These are phyloP conservation scores for Nicotiana knightiana DNA, from an alignment of 257 asterid genomes.

Conservation along the genomic window DNA sequence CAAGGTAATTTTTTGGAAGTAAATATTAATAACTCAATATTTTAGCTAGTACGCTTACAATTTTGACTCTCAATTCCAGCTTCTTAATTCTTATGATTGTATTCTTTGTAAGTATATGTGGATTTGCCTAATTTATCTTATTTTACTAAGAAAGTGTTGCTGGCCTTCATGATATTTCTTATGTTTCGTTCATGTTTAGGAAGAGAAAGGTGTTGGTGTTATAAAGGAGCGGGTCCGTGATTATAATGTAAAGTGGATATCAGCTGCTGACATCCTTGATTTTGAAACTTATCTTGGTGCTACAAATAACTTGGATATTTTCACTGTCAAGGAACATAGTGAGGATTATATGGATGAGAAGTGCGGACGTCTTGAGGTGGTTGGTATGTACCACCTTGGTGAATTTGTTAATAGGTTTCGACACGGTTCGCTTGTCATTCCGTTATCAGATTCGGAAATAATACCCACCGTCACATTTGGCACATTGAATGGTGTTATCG, in stretches of 20 bases:
- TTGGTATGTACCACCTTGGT: slow-evolving; percentile 52
- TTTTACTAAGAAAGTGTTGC: too few relatives aligned
- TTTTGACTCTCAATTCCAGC: too few relatives aligned
- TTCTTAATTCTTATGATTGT: too few relatives aligned
- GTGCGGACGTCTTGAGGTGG: too few relatives aligned
- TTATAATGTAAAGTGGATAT: slow-evolving; percentile 91
- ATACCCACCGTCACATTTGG: slow-evolving; percentile 83
- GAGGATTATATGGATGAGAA: too few relatives aligned
- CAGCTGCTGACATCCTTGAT: slow-evolving; percentile 88
- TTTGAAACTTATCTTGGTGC: slow-evolving; percentile 86
- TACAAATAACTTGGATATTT: slow-evolving; percentile 42
- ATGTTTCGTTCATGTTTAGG: slow-evolving; percentile 29
- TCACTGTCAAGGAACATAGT: too few relatives aligned
- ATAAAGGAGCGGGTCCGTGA: slow-evolving; percentile 93
- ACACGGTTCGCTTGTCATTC: slow-evolving; percentile 86
- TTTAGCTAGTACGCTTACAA: too few relatives aligned
- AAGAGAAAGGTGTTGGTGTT: slow-evolving; percentile 72
- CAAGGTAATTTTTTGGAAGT: slow-evolving; percentile 40
- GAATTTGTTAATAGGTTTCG: slow-evolving; percentile 79
- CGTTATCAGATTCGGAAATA: slow-evolving; percentile 64
- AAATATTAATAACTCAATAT: too few relatives aligned
- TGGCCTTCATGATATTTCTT: too few relatives aligned
- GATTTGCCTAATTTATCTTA: not conserved
- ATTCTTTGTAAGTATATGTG: not conserved
- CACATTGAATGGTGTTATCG: slow-evolving; percentile 78